Percentiles rank a stretch among this genome's conserved stretches.
phyloP scores from a whole-genome alignment of 1,284 basidiomycete genomes.

The Ganoderma leucocontextum region DNA sequence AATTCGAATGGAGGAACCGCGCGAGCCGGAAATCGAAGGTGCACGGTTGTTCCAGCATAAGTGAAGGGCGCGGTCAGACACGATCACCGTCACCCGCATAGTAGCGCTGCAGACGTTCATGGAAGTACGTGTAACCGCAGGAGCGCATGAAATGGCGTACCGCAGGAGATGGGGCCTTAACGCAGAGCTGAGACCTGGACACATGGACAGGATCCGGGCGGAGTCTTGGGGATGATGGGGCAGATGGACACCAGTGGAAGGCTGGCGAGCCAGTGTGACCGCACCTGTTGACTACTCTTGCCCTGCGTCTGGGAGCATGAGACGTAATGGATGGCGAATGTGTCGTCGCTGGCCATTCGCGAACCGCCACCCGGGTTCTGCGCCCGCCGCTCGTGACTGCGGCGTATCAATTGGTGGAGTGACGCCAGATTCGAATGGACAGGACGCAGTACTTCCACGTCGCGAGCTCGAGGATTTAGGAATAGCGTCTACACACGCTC shows the following conservation, averaged over 20 bases:
- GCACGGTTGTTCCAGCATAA: not conserved
- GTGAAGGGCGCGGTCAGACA: not conserved
- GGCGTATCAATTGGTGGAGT: not conserved
- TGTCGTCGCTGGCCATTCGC: not conserved
- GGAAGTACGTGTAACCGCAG: constrained; percentile 1
- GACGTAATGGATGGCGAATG: constrained; percentile 1
- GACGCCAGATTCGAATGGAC: not conserved
- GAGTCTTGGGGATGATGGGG: not conserved
- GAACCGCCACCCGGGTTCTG: not conserved
- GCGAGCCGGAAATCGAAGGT: not conserved
- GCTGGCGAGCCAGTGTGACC: not conserved
- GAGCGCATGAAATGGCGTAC: not conserved
- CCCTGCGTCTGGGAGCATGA: constrained; percentile 1
- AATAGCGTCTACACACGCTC: not conserved
- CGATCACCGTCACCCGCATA: constrained; percentile 1
- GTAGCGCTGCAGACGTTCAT: not conserved
- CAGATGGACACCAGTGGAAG: not conserved
- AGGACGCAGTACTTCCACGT: not conserved
- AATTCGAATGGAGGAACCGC: not conserved
- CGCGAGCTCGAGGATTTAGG: not conserved
- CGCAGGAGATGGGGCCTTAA: not conserved
- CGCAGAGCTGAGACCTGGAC: not conserved
- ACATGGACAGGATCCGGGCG: constrained; percentile 1
- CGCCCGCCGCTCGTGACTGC: constrained; percentile 2
- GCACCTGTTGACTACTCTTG: not conserved